Evolutionary conservation across 2,329 filamentous ascomycete genomes (phyloP).

Genomic region (Hymenoscyphus fraxineus): DNA sequence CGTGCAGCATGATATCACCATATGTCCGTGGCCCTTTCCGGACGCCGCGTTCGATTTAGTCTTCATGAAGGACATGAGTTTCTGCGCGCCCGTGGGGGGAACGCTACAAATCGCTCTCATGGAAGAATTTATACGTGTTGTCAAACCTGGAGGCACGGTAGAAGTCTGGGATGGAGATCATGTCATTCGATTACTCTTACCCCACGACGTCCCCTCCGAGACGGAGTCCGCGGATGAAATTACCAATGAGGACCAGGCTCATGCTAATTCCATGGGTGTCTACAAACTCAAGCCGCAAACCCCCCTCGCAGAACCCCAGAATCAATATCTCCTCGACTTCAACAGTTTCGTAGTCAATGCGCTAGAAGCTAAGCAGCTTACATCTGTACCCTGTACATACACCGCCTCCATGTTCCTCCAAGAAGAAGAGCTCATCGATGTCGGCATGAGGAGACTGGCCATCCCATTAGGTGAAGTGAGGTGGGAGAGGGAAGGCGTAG

Average conservation of each 20-base stretch:
- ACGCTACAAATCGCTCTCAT: constrained; percentile 50
- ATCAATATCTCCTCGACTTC: constrained; percentile 77
- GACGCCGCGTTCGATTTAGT: constrained; percentile 82
- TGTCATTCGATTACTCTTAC: constrained; percentile 75
- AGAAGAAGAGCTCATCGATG: constrained; percentile 70
- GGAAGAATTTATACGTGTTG: constrained; percentile 72
- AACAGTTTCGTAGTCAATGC: constrained; percentile 78
- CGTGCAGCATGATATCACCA: constrained; percentile 78
- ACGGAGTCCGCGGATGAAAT: constrained; percentile 34
- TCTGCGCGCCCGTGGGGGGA: constrained; percentile 56
- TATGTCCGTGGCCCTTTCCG: constrained; percentile 70
- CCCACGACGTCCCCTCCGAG: constrained; percentile 58
- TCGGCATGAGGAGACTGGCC: constrained; percentile 74
- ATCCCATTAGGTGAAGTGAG: constrained; percentile 80
- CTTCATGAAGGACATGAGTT: constrained; percentile 78
- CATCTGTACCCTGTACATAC: constrained; percentile 72
- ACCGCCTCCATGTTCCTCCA: constrained; percentile 76
- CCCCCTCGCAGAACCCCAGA: constrained; percentile 74
- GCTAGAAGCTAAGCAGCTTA: constrained; percentile 66
- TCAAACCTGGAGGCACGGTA: constrained; percentile 72
- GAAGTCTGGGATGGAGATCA: constrained; percentile 92
- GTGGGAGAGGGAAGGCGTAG: constrained; percentile 78
- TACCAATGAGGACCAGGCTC: constrained; percentile 58
- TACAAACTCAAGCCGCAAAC: constrained; percentile 82
- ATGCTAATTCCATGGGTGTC: constrained; percentile 67